Evolutionary conservation across 2,329 filamentous ascomycete species (phyloP).

Genomic region (Phialocephala subalpina): DNA sequence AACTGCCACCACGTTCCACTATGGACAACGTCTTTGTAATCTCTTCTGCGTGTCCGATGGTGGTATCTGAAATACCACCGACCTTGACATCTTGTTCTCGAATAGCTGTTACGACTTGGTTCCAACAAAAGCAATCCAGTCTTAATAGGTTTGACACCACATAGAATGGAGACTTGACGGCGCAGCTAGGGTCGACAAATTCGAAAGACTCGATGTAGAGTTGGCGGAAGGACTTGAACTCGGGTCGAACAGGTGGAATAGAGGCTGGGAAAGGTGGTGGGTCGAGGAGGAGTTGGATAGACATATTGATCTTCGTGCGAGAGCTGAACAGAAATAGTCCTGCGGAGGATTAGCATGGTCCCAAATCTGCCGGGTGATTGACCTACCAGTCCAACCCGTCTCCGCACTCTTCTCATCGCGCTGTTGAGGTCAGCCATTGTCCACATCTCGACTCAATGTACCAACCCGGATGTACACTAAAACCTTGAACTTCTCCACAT

Average conservation of each 20-base stretch:
- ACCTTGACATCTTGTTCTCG: constrained; percentile 39
- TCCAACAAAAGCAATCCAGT: constrained; percentile 42
- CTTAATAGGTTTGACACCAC: constrained; percentile 36
- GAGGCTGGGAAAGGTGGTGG: constrained; percentile 35
- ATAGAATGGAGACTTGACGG: constrained; percentile 36
- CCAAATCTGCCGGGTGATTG: too few relatives aligned
- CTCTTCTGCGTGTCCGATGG: constrained; percentile 41
- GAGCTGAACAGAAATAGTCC: constrained; percentile 38
- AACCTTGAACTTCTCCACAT: constrained; percentile 40
- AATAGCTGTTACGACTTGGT: constrained; percentile 41
- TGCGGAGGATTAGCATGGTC: neutral
- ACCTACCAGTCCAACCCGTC: constrained; percentile 38
- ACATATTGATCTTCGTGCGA: constrained; percentile 31
- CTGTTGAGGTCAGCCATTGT: neutral
- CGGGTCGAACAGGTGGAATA: constrained; percentile 22
- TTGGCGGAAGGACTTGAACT: constrained; percentile 37
- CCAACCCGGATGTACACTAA: constrained; percentile 34
- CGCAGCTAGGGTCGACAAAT: constrained; percentile 30
- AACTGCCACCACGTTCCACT: constrained; percentile 37
- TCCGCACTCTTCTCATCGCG: constrained; percentile 31
- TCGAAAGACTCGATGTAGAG: constrained; percentile 38
- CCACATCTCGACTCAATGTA: neutral
- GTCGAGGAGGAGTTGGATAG: constrained; percentile 32
- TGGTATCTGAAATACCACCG: constrained; percentile 40
- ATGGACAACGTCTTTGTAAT: constrained; percentile 37